Base-by-base conservation (phyloP, 345 rosid genomes). In the Trapa bicornis region DNA sequence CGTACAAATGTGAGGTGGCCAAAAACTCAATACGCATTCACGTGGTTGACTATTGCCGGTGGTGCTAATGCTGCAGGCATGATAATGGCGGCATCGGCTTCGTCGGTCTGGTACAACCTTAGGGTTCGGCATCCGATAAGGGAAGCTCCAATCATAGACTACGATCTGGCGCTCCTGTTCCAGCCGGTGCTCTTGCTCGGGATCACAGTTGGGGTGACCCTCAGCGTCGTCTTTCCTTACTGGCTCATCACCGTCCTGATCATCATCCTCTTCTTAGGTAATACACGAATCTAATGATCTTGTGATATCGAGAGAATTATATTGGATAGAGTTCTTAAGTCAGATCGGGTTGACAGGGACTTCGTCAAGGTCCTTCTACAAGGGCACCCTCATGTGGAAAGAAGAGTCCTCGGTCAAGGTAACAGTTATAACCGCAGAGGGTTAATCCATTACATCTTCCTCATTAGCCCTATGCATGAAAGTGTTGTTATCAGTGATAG, bases 71-170 rank as follows among this genome's bases (percentile, higher is more conserved):
- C 43, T 41, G 43, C 43, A 91, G 97, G 97, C 74, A 91, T 91
- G 97, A 91, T 91, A 66, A 91, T 91, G 97, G 97, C 86, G 69
- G 97, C 97, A 64, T 89, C 97, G 3, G 81, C 85, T 6, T 83
- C 97, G 66, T 91, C 97, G 38, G 89, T 91, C 66, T 91, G 96
- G 94, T 91, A 89, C 78, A 91, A 91, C 71, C 60, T 91, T 36
- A 81, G 86, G 70, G 94, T 89, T 54, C 83, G 80, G 0, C 97
- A 91, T 73, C 97, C 97, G 57, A 80, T 87, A 36, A 91, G 77
- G 70, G 90, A 89, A 72, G 96, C 85, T 38, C 94, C 97, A 5
- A 91, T 91, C 65, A 57, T 91, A 47, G 97, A 91, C 71, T 89
- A 91, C 65, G 87, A 91, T 74, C 73, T 91, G 72, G 93, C 96